These are phyloP conservation scores for Starmera quercuum DNA, from an alignment of 805 yeast species.

Conservation along the genomic window DNA sequence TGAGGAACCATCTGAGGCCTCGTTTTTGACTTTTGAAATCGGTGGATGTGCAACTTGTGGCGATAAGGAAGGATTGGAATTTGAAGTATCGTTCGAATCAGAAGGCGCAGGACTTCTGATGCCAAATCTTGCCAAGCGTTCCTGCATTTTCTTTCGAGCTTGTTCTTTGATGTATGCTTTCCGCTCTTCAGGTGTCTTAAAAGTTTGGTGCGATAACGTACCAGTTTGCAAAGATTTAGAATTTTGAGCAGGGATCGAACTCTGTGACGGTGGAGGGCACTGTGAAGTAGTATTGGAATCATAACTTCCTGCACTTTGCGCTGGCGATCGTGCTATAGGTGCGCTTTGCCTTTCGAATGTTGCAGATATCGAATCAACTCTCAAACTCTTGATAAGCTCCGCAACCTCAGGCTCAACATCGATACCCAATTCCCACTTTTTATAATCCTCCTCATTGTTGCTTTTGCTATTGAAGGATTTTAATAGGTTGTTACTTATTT, in stretches of 20 bases:
- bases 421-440: slow-evolving; percentile 77
- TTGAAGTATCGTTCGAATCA: slow-evolving; percentile 19
- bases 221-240: too few relatives aligned
- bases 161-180: slow-evolving; percentile 76
- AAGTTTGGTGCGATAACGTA: slow-evolving; percentile 9
- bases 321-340: too few relatives aligned
- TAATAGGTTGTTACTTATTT: slow-evolving; percentile 38
- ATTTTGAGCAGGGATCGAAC: too few relatives aligned
- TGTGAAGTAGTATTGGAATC: slow-evolving; percentile 6
- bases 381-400: slow-evolving; percentile 16
- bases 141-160: slow-evolving; percentile 73
- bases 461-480: slow-evolving; percentile 15
- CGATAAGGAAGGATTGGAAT: slow-evolving; percentile 22
- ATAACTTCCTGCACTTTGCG: too few relatives aligned
- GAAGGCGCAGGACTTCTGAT: slow-evolving; percentile 31
- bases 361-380: slow-evolving; percentile 11
- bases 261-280: not conserved
- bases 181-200: slow-evolving; percentile 53
- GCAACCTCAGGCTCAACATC: slow-evolving; percentile 53
- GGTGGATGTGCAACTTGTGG: slow-evolving; percentile 25
- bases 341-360: slow-evolving; percentile 13
- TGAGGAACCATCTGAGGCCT: slow-evolving; percentile 4
- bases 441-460: slow-evolving; percentile 23
- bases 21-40: slow-evolving; percentile 21
- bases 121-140: slow-evolving; percentile 55